phyloP scores from a whole-genome alignment of 176 grass and related monocot genomes.

The Secale cereale region DNA sequence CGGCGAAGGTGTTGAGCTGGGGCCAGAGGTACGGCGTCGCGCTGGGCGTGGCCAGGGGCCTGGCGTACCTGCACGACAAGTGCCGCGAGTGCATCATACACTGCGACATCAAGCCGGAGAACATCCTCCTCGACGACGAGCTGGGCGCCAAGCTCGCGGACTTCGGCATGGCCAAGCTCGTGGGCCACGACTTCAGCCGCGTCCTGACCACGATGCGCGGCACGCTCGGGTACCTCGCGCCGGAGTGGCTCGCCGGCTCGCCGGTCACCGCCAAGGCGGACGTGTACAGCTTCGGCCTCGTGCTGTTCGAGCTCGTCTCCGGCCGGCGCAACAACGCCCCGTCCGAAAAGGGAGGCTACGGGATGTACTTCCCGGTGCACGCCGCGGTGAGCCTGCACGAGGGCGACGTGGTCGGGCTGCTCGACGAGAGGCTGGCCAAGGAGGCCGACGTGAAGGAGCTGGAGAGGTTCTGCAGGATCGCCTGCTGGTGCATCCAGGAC shows the following conservation, averaged over 20 bases:
- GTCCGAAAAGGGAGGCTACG: background rate
- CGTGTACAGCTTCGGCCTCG: slow-evolving; percentile 52
- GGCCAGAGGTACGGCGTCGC: slow-evolving; percentile 21
- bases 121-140: slow-evolving; percentile 41
- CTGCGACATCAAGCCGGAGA: slow-evolving; percentile 57
- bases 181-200: slow-evolving; percentile 46
- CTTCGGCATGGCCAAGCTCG: slow-evolving; percentile 55
- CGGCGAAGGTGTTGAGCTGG: slow-evolving; percentile 34
- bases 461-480: slow-evolving; percentile 43
- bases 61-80: slow-evolving; percentile 45
- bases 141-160: slow-evolving; percentile 37
- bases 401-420: slow-evolving; percentile 39
- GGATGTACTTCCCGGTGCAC: slow-evolving; percentile 44
- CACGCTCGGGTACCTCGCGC: slow-evolving; percentile 58
- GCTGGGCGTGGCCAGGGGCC: slow-evolving; percentile 28
- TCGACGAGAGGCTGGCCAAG: slow-evolving; percentile 40
- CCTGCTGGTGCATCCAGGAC: slow-evolving; percentile 56
- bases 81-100: slow-evolving; percentile 55
- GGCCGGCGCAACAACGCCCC: slow-evolving; percentile 39
- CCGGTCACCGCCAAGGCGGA: slow-evolving; percentile 53
- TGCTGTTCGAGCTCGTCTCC: slow-evolving; percentile 53
- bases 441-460: slow-evolving; percentile 37
- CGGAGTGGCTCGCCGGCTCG: slow-evolving; percentile 49
- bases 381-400: slow-evolving; percentile 30
- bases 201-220: slow-evolving; percentile 59